A percentile compares a stretch with the other conserved stretches of the same genome.
These are phyloP conservation scores for Mortierella polycephala DNA, from an alignment of 371 early-diverging fungal genomes.

Conservation along the genomic window DNA sequence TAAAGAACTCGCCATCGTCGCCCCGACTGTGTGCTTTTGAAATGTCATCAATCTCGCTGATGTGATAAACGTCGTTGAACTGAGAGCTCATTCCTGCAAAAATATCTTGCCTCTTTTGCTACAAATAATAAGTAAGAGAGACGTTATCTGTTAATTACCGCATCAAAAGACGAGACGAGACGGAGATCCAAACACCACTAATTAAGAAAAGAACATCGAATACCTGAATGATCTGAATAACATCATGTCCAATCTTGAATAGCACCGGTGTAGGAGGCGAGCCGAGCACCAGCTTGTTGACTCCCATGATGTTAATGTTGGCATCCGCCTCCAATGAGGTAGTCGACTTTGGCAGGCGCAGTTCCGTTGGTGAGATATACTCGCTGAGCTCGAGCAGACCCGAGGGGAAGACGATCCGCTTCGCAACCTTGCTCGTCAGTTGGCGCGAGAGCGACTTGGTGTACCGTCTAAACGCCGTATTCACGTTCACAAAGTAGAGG, in stretches of 20 bases:
- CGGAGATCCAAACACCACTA: neutral
- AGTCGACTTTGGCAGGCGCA: slow-evolving; percentile 82
- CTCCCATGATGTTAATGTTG: slow-evolving; percentile 72
- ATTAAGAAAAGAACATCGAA: slow-evolving; percentile 7
- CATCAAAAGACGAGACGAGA: neutral
- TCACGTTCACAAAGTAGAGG: slow-evolving; percentile 84
- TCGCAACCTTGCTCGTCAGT: slow-evolving; percentile 69
- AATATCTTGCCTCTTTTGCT: slow-evolving; percentile 73
- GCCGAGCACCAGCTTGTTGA: slow-evolving; percentile 71
- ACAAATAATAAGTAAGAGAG: slow-evolving; percentile 1
- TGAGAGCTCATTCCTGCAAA: slow-evolving; percentile 76
- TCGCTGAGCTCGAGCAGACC: slow-evolving; percentile 77
- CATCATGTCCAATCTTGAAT: slow-evolving; percentile 84
- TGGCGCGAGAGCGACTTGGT: slow-evolving; percentile 69
- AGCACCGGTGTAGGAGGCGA: slow-evolving; percentile 78
- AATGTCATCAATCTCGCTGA: slow-evolving; percentile 88
- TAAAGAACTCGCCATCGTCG: slow-evolving; percentile 79
- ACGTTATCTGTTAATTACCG: neutral
- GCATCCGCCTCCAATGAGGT: slow-evolving; percentile 77
- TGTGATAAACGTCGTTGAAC: slow-evolving; percentile 88
- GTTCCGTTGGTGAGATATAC: slow-evolving; percentile 73
- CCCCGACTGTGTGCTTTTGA: slow-evolving; percentile 63
- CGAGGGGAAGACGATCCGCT: slow-evolving; percentile 72
- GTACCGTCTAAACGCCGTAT: slow-evolving; percentile 79
- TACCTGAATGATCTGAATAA: slow-evolving; percentile 82